Base-by-base conservation (phyloP, 257 asterid species). In the Lithospermum erythrorhizon region DNA sequence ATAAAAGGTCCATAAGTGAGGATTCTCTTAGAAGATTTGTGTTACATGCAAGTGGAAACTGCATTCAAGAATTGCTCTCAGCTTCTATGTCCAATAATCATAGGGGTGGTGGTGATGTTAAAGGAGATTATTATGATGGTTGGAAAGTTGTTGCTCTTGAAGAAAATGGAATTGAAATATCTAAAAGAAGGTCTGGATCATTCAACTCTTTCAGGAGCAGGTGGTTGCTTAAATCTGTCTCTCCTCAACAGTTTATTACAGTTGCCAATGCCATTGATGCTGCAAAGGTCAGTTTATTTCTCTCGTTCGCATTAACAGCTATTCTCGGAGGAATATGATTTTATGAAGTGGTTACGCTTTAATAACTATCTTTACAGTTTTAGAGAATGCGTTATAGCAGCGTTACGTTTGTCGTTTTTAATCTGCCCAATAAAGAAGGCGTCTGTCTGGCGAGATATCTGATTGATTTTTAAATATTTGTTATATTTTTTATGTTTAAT, bases 181-280 rank as follows among this genome's bases (percentile, higher is more conserved):
- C 97, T 0, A 84, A 77, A 59, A 78, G 96, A 3, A 59, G 90
- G 61, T 84, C 97, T 1, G 86, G 84, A 5, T 82, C 95, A 6
- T 79, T 81, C 15, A 88, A 90, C 73, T 81, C 95, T 4, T 87
- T 84, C 20, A 84, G 97, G 4, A 90, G 97, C 74, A 82, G 97
- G 0, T 68, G 96, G 87, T 41, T 77, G 63, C 76, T 90, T 6
- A 73, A 79, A 47, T 84, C 96, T 0, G 90, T 87, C 55, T 82
- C 96, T 8, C 90, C 93, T 10, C 71, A 82, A 57, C 89, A 87
- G 80, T 87, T 90, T 57, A 82, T 84, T 32, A 81, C 85, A 0
- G 95, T 90, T 8, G 95, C 97, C 64, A 87, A 87, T 59, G 97
- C 96, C 53, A 90, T 90, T 14, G 88, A 90, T 61, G 97, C 97